Evolutionary conservation across 2,329 filamentous ascomycete species (phyloP).

Genomic region (Cladosporium phlei): DNA sequence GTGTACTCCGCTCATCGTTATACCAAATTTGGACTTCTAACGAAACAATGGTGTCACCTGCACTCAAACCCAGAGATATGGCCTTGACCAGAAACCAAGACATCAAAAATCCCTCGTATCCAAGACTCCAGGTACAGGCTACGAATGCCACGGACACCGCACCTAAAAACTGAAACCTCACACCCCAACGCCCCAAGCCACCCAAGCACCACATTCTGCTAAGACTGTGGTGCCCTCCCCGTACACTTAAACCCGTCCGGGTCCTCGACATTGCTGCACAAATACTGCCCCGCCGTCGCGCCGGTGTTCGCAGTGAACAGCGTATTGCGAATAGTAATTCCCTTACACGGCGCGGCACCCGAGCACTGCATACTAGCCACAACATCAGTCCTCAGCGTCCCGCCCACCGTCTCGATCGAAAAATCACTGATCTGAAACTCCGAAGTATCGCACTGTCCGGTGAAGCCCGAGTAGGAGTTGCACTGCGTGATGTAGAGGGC

Average conservation of each 20-base stretch:
- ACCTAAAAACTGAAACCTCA: neutral
- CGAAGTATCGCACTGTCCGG: conserved; percentile 26
- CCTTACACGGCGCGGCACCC: conserved; percentile 22
- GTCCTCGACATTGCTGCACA: conserved; percentile 8
- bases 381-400: conserved; percentile 22
- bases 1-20: too few relatives aligned
- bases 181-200: too few relatives aligned
- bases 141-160: neutral
- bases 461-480: conserved; percentile 21
- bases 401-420: conserved; percentile 25
- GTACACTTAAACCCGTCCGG: conserved; percentile 8
- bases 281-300: neutral
- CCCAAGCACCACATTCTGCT: too few relatives aligned
- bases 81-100: too few relatives aligned
- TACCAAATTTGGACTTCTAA: too few relatives aligned
- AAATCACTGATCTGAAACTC: conserved; percentile 39
- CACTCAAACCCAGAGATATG: too few relatives aligned
- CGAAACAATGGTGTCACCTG: too few relatives aligned
- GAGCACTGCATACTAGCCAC: conserved; percentile 29
- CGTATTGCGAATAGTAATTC: conserved; percentile 15
- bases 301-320: neutral
- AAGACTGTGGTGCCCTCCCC: conserved; percentile 3
- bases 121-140: too few relatives aligned
- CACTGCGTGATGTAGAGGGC: conserved; percentile 28
- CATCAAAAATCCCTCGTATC: too few relatives aligned